Evolutionary conservation across 208 protist genomes (phyloP).

Genomic region (Leishmania tarentolae): DNA sequence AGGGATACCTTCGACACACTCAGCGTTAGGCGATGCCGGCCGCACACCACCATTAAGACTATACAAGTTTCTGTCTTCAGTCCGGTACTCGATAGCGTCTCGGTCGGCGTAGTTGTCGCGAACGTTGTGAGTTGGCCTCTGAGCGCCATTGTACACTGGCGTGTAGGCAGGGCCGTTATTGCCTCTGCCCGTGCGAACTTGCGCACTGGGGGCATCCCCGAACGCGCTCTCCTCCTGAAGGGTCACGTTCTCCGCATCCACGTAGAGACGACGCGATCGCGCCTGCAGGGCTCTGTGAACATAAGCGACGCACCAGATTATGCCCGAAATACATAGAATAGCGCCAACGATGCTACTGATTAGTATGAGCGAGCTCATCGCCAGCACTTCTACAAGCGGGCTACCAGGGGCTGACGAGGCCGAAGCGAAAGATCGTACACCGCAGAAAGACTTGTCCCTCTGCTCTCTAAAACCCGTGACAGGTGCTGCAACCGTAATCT

Average conservation of each 20-base stretch:
- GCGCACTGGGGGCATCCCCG: not conserved
- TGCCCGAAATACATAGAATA: not conserved
- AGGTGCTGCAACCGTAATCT: not conserved
- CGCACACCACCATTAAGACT: conserved; percentile 9
- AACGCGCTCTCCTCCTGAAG: conserved; percentile 17
- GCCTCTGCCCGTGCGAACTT: not conserved
- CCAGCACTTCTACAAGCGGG: not conserved
- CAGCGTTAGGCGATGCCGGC: conserved; percentile 24
- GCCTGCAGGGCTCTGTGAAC: not conserved
- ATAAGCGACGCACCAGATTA: not conserved
- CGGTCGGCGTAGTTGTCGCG: conserved; percentile 35
- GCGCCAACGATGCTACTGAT: not conserved
- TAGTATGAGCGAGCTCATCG: not conserved
- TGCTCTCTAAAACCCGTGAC: not conserved
- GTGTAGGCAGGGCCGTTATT: not conserved
- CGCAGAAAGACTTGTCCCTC: not conserved
- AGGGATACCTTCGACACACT: conserved; percentile 34
- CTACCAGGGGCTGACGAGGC: not conserved
- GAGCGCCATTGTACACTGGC: not conserved
- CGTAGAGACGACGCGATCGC: not conserved
- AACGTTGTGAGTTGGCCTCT: not conserved
- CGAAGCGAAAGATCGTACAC: not conserved
- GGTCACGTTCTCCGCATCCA: conserved; percentile 8
- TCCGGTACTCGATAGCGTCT: not conserved
- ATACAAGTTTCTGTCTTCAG: not conserved